These are phyloP conservation scores for Daucus carota DNA, from an alignment of 129 eudicot species.

Conservation along the genomic window DNA sequence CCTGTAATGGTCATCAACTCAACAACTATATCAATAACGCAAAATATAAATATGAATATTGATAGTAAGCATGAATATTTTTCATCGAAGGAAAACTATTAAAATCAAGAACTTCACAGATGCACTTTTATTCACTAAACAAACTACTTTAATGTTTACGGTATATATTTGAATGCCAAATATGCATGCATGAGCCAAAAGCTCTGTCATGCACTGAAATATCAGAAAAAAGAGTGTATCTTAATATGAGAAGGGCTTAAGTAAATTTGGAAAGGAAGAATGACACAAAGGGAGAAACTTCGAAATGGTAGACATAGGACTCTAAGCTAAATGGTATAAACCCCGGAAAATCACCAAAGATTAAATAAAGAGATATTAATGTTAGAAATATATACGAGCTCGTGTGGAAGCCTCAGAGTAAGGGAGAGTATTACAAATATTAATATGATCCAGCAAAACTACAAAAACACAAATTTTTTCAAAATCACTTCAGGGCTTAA, in stretches of 20 bases:
- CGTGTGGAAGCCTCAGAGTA: too few relatives aligned
- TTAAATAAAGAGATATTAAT: neutral
- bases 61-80: neutral
- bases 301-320: neutral
- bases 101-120: neutral
- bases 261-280: neutral
- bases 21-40: slow-evolving; percentile 66
- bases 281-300: neutral
- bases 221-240: neutral
- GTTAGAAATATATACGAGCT: neutral
- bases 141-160: neutral
- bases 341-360: neutral
- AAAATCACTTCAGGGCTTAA: too few relatives aligned
- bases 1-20: slow-evolving; percentile 81
- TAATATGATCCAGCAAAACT: too few relatives aligned
- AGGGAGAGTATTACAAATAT: too few relatives aligned
- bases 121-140: neutral
- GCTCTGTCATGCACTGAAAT: neutral
- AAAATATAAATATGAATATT: too few relatives aligned
- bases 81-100: neutral
- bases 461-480: too few relatives aligned
- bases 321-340: neutral
- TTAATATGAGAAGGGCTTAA: neutral
- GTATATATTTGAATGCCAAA: neutral
- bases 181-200: neutral